Base-by-base conservation (phyloP, 2,329 filamentous ascomycete genomes). In the Ophiostoma ips region DNA sequence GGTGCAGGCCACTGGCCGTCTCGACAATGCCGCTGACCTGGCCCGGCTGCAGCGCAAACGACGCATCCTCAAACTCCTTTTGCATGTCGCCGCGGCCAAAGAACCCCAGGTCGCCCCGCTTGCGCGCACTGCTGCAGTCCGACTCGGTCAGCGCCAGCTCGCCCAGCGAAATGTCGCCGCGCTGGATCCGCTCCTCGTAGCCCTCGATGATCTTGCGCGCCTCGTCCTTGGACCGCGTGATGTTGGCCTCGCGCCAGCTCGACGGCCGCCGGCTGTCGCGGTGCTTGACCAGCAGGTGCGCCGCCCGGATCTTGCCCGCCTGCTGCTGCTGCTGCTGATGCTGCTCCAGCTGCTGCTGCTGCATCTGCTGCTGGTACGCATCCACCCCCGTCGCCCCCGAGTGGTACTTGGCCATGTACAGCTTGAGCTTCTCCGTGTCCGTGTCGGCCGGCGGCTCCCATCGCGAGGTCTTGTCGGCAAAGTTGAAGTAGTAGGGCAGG, bases 401-500 rank as follows among this genome's bases (percentile, higher is more conserved):
- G 71, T 95, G 88, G 66, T 95, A 78, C 59, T 77, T 74, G 35
- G 85, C 87, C 88, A 98, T 96, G 73, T 94, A 95, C 55, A 79
- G 67, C 75, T 95, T 96, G 57, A 98, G 79, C 69, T 84, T 87
- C 59, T 95, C 88, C 52, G 85, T 85, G 68, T 98, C 87, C 59
- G 89, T 92, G 56, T 83, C 86, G 41, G 77, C 66, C 9, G 92
- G 92, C 3, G 92, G 90, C 64, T 96, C 92, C 92, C 92, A 98
- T 68, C 87, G 80, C 55, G 92, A 96, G 64, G 87, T 81, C 66
- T 89, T 90, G 56, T 87, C 86, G 58, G 69, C 71, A 43, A 83
- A 72, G 69, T 95, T 94, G 83, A 95, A 96, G 73, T 96, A 98
- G 75, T 98, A 98, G 35, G 92, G 92, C 34, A 96, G 83, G 70